phyloP scores from a whole-genome alignment of 345 rosid genomes.

The Stellera chamaejasme region DNA sequence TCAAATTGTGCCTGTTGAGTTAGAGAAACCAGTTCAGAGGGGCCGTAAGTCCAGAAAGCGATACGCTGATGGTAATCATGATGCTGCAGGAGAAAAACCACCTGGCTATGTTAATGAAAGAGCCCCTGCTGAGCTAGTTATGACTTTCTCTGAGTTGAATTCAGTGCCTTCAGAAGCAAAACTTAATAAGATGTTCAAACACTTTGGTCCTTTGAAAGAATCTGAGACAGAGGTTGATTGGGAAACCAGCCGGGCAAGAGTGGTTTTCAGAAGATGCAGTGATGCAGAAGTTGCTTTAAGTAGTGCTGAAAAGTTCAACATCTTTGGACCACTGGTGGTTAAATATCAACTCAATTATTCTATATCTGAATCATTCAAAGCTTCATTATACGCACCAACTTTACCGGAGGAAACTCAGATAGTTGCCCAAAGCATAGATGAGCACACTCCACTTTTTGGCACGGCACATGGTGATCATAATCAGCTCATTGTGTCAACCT shows the following conservation, averaged over 20 bases:
- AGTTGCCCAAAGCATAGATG: constrained; percentile 1
- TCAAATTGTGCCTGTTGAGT: constrained; percentile 44
- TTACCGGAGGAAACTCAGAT: constrained; percentile 14
- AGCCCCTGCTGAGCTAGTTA: constrained; percentile 73
- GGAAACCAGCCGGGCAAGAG: constrained; percentile 76
- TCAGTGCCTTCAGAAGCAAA: constrained; percentile 64
- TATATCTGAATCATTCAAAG: constrained; percentile 52
- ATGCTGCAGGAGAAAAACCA: constrained; percentile 34
- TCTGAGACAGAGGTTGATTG: constrained; percentile 66
- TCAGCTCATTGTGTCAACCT: constrained; percentile 4
- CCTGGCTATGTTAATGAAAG: constrained; percentile 41
- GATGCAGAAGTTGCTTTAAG: constrained; percentile 81
- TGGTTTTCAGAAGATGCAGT: constrained; percentile 59
- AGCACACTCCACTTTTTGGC: constrained; percentile 4
- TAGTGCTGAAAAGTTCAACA: constrained; percentile 69
- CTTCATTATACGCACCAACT: constrained; percentile 26
- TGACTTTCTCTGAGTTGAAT: constrained; percentile 61
- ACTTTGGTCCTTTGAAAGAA: constrained; percentile 74
- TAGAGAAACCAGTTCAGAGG: constrained; percentile 40
- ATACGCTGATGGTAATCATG: constrained; percentile 38
- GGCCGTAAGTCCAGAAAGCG: constrained; percentile 55
- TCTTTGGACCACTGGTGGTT: constrained; percentile 62
- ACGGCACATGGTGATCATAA: constrained; percentile 3
- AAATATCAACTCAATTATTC: constrained; percentile 67
- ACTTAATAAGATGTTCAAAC: constrained; percentile 75